A percentile compares a stretch with the other conserved stretches of the same genome.
Conservation (phyloP, 805 yeast species). For the Scheffersomyces spartinae region DNA sequence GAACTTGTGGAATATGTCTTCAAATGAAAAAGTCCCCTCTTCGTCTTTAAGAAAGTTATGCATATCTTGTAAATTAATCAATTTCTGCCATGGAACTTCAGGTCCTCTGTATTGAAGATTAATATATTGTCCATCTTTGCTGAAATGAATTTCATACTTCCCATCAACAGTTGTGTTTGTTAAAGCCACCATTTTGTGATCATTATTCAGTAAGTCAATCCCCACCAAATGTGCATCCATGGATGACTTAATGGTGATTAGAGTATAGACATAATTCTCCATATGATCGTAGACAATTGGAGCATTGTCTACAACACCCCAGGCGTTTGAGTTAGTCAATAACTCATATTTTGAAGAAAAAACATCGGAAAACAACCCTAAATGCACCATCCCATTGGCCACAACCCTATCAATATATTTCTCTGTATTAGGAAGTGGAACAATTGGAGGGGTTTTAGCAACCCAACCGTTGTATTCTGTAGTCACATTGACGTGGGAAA, state of each 20-base stretch:
- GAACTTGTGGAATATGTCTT: no score
- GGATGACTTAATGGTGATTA: slow-evolving; percentile 68
- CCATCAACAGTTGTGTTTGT: slow-evolving; percentile 49
- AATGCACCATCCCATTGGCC: slow-evolving; percentile 53
- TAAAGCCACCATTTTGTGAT: slow-evolving; percentile 23
- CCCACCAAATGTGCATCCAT: slow-evolving; percentile 77
- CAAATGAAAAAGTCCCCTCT: no score
- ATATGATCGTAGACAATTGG: slow-evolving; percentile 44
- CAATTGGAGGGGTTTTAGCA: slow-evolving; percentile 33
- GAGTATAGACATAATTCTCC: slow-evolving; percentile 41
- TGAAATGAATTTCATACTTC: slow-evolving; percentile 62
- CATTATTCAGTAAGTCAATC: slow-evolving; percentile 37
- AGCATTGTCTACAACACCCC: slow-evolving; percentile 79
- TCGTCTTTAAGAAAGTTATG: slow-evolving; percentile 8
- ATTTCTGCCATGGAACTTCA: slow-evolving; percentile 62
- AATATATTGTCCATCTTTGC: slow-evolving; percentile 66
- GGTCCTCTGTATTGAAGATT: slow-evolving; percentile 74
- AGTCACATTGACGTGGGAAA: slow-evolving; percentile 33
- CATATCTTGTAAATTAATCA: slow-evolving; percentile 33
- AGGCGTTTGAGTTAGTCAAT: slow-evolving; percentile 51
- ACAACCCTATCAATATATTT: slow-evolving; percentile 76
- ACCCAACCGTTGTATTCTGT: slow-evolving; percentile 45
- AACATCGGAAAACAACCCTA: slow-evolving; percentile 77
- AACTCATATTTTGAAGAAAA: slow-evolving; percentile 32
- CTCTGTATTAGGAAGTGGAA: slow-evolving; percentile 24